These are phyloP conservation scores for Sporothrix humicola DNA, from an alignment of 2,329 filamentous ascomycete species.

Conservation along the genomic window DNA sequence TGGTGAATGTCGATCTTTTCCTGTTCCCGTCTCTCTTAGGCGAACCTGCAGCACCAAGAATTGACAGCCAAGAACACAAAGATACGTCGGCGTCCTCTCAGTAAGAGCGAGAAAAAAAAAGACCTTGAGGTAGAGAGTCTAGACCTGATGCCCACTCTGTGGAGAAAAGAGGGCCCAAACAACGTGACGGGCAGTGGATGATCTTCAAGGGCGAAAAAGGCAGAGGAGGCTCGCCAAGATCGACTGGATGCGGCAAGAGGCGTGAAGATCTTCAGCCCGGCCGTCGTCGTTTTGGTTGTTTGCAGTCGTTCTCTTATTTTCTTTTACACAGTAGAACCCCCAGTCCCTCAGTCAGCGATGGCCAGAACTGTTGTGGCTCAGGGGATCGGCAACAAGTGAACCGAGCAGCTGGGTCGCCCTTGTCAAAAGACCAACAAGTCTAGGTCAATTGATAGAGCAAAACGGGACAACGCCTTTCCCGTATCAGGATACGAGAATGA, in stretches of 20 bases:
- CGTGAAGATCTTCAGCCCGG: background rate
- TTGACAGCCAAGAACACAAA: background rate
- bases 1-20: background rate
- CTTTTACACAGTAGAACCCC: no score
- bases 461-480: background rate
- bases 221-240: background rate
- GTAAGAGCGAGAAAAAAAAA: background rate
- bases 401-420: background rate
- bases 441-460: background rate
- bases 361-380: background rate
- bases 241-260: conserved; percentile 12
- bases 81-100: background rate
- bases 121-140: background rate
- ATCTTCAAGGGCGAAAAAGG: background rate
- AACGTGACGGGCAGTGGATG: background rate
- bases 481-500: background rate
- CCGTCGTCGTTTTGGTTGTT: background rate
- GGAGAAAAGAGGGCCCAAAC: background rate
- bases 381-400: background rate
- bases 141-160: background rate
- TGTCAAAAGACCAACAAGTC: background rate
- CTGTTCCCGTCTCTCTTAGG: background rate
- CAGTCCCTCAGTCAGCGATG: background rate
- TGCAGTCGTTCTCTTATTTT: background rate
- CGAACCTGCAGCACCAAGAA: background rate